Evolutionary conservation across 768 basidiomycete genomes (phyloP).

Genomic region (Piloderma croceum): DNA sequence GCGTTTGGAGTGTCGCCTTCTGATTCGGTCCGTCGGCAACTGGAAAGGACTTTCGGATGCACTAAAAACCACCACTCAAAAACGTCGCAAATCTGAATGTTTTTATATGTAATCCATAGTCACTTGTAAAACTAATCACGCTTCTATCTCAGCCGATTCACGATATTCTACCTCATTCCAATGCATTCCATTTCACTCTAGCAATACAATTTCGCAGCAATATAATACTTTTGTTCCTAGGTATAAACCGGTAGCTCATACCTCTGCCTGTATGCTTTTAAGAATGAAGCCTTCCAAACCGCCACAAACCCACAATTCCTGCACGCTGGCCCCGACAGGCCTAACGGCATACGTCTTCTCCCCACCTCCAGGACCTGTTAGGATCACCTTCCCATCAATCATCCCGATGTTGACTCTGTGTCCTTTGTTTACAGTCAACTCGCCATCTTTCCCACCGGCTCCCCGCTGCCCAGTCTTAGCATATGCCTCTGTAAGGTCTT

Average conservation of each 20-base stretch:
- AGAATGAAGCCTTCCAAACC: conserved; percentile 90
- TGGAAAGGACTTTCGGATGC: too few species aligned
- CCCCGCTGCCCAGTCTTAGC: conserved; percentile 72
- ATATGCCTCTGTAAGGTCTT: conserved; percentile 71
- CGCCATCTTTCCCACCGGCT: conserved; percentile 69
- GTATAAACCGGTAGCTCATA: conserved; percentile 8
- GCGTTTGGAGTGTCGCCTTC: too few species aligned
- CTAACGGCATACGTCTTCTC: conserved; percentile 60
- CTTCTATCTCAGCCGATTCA: too few species aligned
- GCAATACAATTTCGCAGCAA: too few species aligned
- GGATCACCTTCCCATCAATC: conserved; percentile 60
- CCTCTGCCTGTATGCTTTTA: conserved; percentile 50
- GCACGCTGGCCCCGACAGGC: conserved; percentile 87
- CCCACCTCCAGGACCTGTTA: conserved; percentile 27
- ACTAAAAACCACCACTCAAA: too few species aligned
- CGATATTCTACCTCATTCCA: too few species aligned
- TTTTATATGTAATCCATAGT: too few species aligned
- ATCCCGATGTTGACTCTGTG: conserved; percentile 63
- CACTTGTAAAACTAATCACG: too few species aligned
- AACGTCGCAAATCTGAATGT: too few species aligned
- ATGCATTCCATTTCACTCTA: too few species aligned
- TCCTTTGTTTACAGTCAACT: conserved; percentile 76
- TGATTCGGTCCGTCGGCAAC: too few species aligned
- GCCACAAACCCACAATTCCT: conserved; percentile 95
- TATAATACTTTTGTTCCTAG: neutral